Evolutionary conservation across 169 alveolate species (phyloP).

Genomic region (Plasmodium gonderi): DNA sequence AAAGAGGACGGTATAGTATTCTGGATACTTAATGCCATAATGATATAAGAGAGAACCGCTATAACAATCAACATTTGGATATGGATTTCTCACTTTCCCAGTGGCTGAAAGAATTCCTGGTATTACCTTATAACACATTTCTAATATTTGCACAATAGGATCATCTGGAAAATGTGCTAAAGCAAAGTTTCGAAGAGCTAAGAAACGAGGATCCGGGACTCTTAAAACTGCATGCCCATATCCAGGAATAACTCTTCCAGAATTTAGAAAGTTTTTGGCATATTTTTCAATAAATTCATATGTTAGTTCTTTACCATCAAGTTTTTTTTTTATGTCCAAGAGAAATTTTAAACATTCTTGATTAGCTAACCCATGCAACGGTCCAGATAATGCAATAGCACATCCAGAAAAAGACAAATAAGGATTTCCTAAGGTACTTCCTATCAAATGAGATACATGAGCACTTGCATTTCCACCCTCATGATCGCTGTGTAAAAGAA

Average conservation of each 20-base stretch:
- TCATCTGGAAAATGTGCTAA: conserved; percentile 88
- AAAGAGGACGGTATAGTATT: conserved; percentile 94
- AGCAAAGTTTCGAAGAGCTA: conserved; percentile 90
- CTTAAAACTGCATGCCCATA: conserved; percentile 98
- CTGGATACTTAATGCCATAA: conserved; percentile 91
- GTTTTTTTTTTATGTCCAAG: conserved; percentile 85
- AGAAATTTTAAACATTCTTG: conserved; percentile 95
- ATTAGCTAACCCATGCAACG: conserved; percentile 96
- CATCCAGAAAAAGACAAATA: conserved; percentile 90
- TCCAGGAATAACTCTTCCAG: conserved; percentile 95
- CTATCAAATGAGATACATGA: conserved; percentile 94
- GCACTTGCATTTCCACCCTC: conserved; percentile 97
- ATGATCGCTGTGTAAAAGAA: conserved; percentile 90
- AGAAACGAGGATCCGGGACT: conserved; percentile 95
- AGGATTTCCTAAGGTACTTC: conserved; percentile 95
- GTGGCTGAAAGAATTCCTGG: conserved; percentile 89
- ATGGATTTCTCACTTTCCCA: conserved; percentile 95
- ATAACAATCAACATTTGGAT: conserved; percentile 97
- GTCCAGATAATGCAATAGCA: conserved; percentile 85
- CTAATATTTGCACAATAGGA: conserved; percentile 81
- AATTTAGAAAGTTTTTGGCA: conserved; percentile 84
- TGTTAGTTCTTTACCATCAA: conserved; percentile 85
- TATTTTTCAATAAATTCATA: conserved; percentile 79
- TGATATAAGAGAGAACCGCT: conserved; percentile 94
- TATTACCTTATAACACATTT: conserved; percentile 87